Base-by-base conservation (phyloP, 2,329 filamentous ascomycete species). In the Trichoderma gracile region DNA sequence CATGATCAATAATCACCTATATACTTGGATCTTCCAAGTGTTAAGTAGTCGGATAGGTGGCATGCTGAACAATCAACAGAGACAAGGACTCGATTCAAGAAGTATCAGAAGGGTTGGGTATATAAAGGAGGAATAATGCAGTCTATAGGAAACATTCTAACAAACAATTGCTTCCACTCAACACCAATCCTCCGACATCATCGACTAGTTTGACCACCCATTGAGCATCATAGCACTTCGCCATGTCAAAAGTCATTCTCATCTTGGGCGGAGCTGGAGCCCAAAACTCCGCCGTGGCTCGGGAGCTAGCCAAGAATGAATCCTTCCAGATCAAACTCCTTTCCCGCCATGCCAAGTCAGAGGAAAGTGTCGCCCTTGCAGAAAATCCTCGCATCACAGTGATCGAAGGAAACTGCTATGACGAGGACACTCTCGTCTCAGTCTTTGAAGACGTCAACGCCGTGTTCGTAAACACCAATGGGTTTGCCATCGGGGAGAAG, bases 391-490 rank as follows among this genome's bases (percentile, higher is more conserved):
- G 54, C 17, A 60, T 68, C 12, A 43, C 62, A 2, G 10, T 68
- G 12, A n/a, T 67, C 7, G 30, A 65, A 7, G 65, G 63, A 1
- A 54, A 67, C 7, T 57, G 54, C 7, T 67, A 68, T 42, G 59
- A 68, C 15, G 65, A 68, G 3, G 59, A 61, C 21, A 55, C 55
- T 15, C 63, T 68, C 3, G 8, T 53, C 8, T 19, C 47, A 1
- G 59, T 59, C 8, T 67, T 67, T 9, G 19, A 67, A 21, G 67
- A 46, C 15, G 54, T 68, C 1, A 15, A 68, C 30, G 49, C 30
- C 1, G 55, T 49, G 7, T 68, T 47, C 23, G 67, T 67, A n/a
- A 68, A 68, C 42, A 68, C 67, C 8, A 67, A 68, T 42, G 67
- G 67, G 1, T 68, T 68, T 12, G 65, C 67, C 0, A 46, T 68